Evolutionary conservation across 495 filamentous ascomycete genomes (phyloP).

Genomic region (Diplogelasinospora grovesii): DNA sequence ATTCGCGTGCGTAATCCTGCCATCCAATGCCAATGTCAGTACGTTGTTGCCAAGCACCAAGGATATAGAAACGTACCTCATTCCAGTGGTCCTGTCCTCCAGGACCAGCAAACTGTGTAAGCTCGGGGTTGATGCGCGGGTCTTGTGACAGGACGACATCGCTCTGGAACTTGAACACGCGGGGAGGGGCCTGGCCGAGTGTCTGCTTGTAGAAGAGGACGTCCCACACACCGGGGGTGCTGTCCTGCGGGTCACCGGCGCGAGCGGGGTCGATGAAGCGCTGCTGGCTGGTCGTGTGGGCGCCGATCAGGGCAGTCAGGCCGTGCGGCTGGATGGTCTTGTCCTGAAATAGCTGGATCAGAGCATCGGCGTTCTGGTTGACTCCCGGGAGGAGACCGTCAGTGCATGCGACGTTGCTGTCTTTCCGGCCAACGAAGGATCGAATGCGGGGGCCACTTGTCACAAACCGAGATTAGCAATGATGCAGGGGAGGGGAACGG

Average conservation of each 20-base stretch:
- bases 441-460: constrained; percentile 28
- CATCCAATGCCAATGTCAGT: background rate
- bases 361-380: constrained; percentile 14
- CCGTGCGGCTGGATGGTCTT: constrained; percentile 43
- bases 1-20: constrained; percentile 31
- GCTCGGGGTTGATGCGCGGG: constrained; percentile 22
- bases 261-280: constrained; percentile 34
- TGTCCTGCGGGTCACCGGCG: constrained; percentile 28
- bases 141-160: constrained; percentile 36
- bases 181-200: constrained; percentile 24
- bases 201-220: constrained; percentile 41
- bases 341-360: constrained; percentile 36
- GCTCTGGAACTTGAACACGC: constrained; percentile 40
- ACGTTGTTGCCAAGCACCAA: too few species aligned
- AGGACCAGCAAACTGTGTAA: constrained; percentile 22
- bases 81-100: constrained; percentile 26
- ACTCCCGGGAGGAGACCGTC: constrained; percentile 23
- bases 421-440: constrained; percentile 26
- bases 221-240: constrained; percentile 31
- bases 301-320: constrained; percentile 44
- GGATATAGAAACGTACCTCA: constrained; percentile 17
- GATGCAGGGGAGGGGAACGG: background rate
- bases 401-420: constrained; percentile 16
- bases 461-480: background rate
- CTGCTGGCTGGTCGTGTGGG: constrained; percentile 42